Base-by-base conservation (phyloP, 352 stramenopile species). In the Globisporangium mamillatum region DNA sequence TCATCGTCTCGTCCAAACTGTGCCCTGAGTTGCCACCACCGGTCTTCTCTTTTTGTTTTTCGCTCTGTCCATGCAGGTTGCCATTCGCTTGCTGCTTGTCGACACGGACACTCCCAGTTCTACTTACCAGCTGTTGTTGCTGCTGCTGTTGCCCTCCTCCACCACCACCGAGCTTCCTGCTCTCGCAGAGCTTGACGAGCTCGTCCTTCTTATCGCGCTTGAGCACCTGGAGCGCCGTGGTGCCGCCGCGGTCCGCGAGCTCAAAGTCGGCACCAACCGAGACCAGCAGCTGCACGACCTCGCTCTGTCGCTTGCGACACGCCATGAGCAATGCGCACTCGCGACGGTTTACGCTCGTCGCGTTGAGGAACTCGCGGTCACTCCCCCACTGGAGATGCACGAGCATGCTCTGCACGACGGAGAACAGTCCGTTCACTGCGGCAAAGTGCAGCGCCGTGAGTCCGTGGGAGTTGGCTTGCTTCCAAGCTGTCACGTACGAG, bases 291-390 rank as follows among this genome's bases (percentile, higher is more conserved):
- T 70, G 69, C 7, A 70, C 79, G 6, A 87, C 68, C 41, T 86
- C 70, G 29, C 76, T 58, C 41, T 84, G 79, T 38, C 78, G 75
- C 74, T 91, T 92, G 3, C 82, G 79, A 66, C 78, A 80, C 25
- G 84, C 82, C 59, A 92, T 75, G n/a, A 92, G 69, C 44, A 94
- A 64, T 22, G 86, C 80, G 18, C 67, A 86, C 66, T 94, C 86
- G 20, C 76, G 73, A 41, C 81, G 78, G 10, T 68, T 78, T 0
- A 72, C 72, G 62, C 75, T 83, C 20, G 76, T 76, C 2, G 84
- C 78, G 20, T 91, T 80, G 9, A 89, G 16, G 67, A 84, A 82
- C 27, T 70, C 70, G 0, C 1, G 46, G 34, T 84, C 68, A 6
- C 71, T 50, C 12, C 76, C 60, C 65, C 72, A 74, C 32, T 76